Evolutionary conservation across 1,284 basidiomycete species (phyloP), one percentile per base, ranked within the genome.

Genomic region (Apiotrichum gamsii): DNA sequence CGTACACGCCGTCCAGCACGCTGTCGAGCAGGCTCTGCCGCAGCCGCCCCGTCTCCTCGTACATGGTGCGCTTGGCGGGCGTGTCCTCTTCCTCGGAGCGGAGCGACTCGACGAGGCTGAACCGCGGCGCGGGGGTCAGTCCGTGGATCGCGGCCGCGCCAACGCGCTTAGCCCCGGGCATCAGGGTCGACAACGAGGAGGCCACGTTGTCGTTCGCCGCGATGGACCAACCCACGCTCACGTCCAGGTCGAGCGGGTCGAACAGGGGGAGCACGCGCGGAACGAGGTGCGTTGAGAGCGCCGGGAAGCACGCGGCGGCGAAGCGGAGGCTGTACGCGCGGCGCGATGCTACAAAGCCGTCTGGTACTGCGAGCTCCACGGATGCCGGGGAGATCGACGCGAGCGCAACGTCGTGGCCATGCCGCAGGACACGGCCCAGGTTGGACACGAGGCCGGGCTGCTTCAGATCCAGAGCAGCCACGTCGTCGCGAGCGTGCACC

Each of bases 1-100:
- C 90, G 81, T 87, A 86, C 61, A 84, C 82, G 52, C 83, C 84
- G 4, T 74, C 70, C 38, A 79, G 74, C 23, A 94, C 78, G 5
- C 81, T 79, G 25, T 80, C 75, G 38, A 90, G 64, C 24, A 93
- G 73, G 37, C 81, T 79, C 53, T 72, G 70, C 59, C 82, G 81
- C 67, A 90, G 81, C 41, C 83, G 76, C 47, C 80, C 80, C 5
- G 88, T 91, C 74, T 94, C 89, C 16, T 87, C 87, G 65, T 90
- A 95, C 80, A 94, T 87, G 51, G 82, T 89, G 51, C 83, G 79
- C 61, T 84, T 72, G 18, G 76, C 76, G 59, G 82, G 78, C 5
- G 79, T 77, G 14, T 77, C 75, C 32, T 85, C 75, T n/a, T n/a
- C n/a, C 33, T 81, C 73, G 38, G 76, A 74, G 28, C 77, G 74